Conservation (phyloP, 129 eudicot genomes). For the Helianthus tuberosus region DNA sequence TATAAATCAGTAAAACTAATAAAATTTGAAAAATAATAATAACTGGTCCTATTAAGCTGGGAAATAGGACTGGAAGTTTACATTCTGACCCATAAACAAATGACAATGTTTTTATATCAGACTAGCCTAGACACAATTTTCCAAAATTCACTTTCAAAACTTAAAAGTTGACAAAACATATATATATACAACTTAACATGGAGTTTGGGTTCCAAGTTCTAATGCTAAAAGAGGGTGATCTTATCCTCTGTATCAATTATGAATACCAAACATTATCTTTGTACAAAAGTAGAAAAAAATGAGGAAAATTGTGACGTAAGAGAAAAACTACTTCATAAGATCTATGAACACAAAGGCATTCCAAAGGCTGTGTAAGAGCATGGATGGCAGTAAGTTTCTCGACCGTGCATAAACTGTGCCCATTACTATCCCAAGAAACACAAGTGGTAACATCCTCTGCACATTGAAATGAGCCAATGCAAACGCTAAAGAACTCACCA, state of each 20-base stretch:
- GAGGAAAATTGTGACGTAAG: conserved; percentile 5
- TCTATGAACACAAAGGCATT: conserved; percentile 75
- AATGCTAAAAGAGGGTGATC: background rate
- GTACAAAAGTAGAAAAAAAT: conserved; percentile 6
- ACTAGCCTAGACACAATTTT: too few species aligned
- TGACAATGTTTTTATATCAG: too few species aligned
- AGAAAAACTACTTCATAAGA: conserved; percentile 53
- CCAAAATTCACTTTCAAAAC: too few species aligned
- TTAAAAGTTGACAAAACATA: too few species aligned
- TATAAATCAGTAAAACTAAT: too few species aligned
- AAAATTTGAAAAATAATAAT: too few species aligned
- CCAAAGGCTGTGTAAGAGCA: conserved; percentile 76
- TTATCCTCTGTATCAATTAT: conserved; percentile 5
- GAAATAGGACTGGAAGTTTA: too few species aligned
- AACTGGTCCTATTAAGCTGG: too few species aligned
- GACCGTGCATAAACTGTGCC: conserved; percentile 64
- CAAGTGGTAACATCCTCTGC: conserved; percentile 69
- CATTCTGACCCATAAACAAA: too few species aligned
- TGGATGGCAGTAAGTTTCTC: conserved; percentile 63
- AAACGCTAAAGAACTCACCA: conserved; percentile 67
- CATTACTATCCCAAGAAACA: conserved; percentile 64
- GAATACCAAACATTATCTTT: conserved; percentile 10
- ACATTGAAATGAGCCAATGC: conserved; percentile 72
- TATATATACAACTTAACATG: background rate
- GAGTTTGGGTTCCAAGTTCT: background rate